phyloP scores from a whole-genome alignment of 1,139 yeast genomes.

The Magnusiomyces magnusii region DNA sequence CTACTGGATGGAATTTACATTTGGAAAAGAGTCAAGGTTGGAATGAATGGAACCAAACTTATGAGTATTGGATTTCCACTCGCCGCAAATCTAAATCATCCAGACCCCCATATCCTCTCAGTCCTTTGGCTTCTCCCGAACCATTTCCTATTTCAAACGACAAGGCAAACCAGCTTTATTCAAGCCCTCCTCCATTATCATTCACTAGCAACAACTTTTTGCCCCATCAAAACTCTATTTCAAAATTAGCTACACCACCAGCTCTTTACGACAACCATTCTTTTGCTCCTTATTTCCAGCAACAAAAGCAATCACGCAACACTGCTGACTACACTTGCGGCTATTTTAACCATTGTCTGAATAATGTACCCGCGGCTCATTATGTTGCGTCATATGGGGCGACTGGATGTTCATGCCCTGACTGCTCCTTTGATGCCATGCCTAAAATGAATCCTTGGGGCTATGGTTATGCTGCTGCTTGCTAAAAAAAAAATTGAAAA shows the following conservation, averaged over 20 bases:
- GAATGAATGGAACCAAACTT: slow-evolving; percentile 36
- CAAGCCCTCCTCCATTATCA: slow-evolving; percentile 13
- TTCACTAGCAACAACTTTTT: neutral
- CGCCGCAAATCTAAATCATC: slow-evolving; percentile 11
- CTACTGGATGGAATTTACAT: slow-evolving; percentile 32
- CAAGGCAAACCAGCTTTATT: slow-evolving; percentile 10
- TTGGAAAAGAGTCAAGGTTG: slow-evolving; percentile 30
- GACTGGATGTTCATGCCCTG: slow-evolving; percentile 13
- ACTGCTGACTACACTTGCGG: too few species aligned
- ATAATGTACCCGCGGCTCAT: slow-evolving; percentile 7
- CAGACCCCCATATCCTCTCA: slow-evolving; percentile 8
- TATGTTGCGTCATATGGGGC: slow-evolving; percentile 13
- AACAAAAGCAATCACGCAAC: slow-evolving; percentile 1
- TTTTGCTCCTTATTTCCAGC: neutral
- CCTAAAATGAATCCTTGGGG: slow-evolving; percentile 14
- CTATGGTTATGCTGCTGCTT: slow-evolving; percentile 14
- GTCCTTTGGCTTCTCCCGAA: slow-evolving; percentile 15
- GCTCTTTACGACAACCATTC: neutral
- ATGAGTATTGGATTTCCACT: slow-evolving; percentile 25
- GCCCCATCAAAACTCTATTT: slow-evolving; percentile 10
- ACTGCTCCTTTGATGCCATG: slow-evolving; percentile 14
- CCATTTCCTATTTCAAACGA: slow-evolving; percentile 7
- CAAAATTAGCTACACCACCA: slow-evolving; percentile 6
- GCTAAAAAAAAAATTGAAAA: neutral
- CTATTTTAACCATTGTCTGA: slow-evolving; percentile 3